phyloP scores from a whole-genome alignment of 345 rosid genomes.

The Populus nigra region DNA sequence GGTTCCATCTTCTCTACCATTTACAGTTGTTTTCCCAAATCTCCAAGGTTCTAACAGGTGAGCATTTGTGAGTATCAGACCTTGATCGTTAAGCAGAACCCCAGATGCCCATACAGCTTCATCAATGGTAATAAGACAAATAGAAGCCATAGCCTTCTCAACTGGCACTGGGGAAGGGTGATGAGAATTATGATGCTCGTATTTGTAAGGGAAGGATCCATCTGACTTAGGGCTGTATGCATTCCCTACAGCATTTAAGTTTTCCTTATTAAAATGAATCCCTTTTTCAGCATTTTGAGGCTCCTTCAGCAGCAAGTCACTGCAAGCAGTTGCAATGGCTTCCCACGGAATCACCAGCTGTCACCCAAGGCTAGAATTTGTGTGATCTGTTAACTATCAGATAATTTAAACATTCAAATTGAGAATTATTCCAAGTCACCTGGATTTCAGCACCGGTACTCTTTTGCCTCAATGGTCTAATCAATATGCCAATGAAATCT shows the following conservation, averaged over 20 bases:
- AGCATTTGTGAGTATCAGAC: conserved; percentile 87
- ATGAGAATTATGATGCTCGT: conserved; percentile 17
- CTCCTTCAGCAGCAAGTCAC: conserved; percentile 69
- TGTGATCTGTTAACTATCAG: conserved; percentile 49
- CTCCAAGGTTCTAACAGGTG: conserved; percentile 97
- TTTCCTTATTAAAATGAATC: conserved; percentile 37
- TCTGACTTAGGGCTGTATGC: conserved; percentile 26
- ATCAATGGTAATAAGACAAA: conserved; percentile 73
- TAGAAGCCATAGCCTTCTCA: conserved; percentile 64
- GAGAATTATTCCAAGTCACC: conserved; percentile 47
- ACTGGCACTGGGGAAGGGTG: conserved; percentile 29
- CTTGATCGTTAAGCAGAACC: conserved; percentile 69
- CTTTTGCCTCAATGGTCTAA: conserved; percentile 78
- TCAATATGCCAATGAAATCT: conserved; percentile 65
- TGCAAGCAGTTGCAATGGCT: conserved; percentile 85
- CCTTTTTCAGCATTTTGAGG: conserved; percentile 50
- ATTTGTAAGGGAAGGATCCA: conserved; percentile 19
- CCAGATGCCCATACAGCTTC: conserved; percentile 96
- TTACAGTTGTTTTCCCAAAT: conserved; percentile 62
- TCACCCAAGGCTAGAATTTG: conserved; percentile 82
- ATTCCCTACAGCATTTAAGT: conserved; percentile 47
- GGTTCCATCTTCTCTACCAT: conserved; percentile 33
- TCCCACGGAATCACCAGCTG: conserved; percentile 99
- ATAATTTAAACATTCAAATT: conserved; percentile 27
- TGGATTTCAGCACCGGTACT: conserved; percentile 82